Evolutionary conservation across 805 yeast genomes (phyloP).

Genomic region (Ogataea methylovora): DNA sequence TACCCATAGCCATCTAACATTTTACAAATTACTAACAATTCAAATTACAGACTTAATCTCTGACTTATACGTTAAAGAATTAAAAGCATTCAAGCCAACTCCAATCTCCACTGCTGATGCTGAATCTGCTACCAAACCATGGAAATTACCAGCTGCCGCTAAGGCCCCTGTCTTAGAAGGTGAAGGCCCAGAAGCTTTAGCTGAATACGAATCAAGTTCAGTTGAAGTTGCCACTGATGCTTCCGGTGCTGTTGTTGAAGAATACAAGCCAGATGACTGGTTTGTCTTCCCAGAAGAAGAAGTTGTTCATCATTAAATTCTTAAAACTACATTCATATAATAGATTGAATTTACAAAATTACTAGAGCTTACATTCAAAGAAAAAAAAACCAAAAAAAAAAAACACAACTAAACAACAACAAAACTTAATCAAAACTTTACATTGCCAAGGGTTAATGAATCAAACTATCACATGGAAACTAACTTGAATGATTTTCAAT

Average conservation of each 20-base stretch:
- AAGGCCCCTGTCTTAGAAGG: conserved; percentile 64
- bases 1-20: neutral
- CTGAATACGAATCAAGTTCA: conserved; percentile 57
- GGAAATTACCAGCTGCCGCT: conserved; percentile 79
- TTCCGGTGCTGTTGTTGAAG: conserved; percentile 34
- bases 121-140: conserved; percentile 71
- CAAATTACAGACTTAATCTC: conserved; percentile 50
- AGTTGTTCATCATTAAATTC: conserved; percentile 34
- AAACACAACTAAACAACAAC: too few relatives aligned
- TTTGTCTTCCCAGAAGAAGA: conserved; percentile 63
- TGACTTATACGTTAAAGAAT: conserved; percentile 80
- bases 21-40: too few relatives aligned
- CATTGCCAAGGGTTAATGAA: too few relatives aligned
- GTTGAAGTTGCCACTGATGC: conserved; percentile 66
- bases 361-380: too few relatives aligned
- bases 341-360: too few relatives aligned
- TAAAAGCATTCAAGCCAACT: conserved; percentile 84
- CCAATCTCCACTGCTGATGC: conserved; percentile 67
- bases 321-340: too few relatives aligned
- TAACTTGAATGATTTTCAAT: too few relatives aligned
- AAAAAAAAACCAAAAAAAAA: too few relatives aligned
- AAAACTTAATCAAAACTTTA: too few relatives aligned
- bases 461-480: too few relatives aligned
- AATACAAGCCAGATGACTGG: conserved; percentile 61
- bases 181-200: conserved; percentile 55